Evolutionary conservation across 192 early-diverging fungal species (phyloP), one percentile per base, ranked within the genome.

Genomic region (Paraglomus brasilianum): DNA sequence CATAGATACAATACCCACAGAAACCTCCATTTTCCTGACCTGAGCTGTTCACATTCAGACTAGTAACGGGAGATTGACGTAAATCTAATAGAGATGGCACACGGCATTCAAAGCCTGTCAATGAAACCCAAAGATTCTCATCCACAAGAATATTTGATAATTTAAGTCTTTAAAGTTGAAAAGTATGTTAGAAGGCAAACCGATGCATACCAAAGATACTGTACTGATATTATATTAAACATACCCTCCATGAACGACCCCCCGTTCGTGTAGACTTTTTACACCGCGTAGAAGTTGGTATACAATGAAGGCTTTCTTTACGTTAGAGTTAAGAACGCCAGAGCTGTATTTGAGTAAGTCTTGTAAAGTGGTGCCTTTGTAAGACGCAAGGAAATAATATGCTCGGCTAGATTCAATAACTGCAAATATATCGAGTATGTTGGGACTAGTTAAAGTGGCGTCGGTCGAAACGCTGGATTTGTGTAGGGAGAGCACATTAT

Each of bases 251-350:
- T 88, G 87, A 30, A 84, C 70, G 8, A 88, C 49, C 6, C 87
- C 87, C 51, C 74, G 66, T n/a, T 66, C 64, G 49, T 89, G 87
- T 19, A 88, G 62, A 24, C 73, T 77, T 19, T 78, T 78, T 9
- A 85, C 48, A 5, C 77, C 72, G 58, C 78, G 78, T 15, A 86
- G 48, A 2, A 89, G 46, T 71, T 89, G 87, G 52, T 83, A 89
- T 1, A 85, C 69, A 10, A 89, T 53, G 70, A 89, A 89, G 5
- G 80, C 77, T 45, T 86, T 86, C 53, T 84, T 86, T n/a, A 83
- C 72, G 44, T 82, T 82, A 0, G 83, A 83, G 61, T 77, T 79
- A 9, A 86, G 71, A 15, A 83, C 78, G 42, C 83, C 85, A 0
- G 83, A 80, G 71, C 83, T 86, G 52, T 80, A 86, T n/a, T 76